Evolutionary conservation across 2,329 filamentous ascomycete genomes (phyloP), one percentile per base, ranked within the genome.

Genomic region (Sclerotinia minor): DNA sequence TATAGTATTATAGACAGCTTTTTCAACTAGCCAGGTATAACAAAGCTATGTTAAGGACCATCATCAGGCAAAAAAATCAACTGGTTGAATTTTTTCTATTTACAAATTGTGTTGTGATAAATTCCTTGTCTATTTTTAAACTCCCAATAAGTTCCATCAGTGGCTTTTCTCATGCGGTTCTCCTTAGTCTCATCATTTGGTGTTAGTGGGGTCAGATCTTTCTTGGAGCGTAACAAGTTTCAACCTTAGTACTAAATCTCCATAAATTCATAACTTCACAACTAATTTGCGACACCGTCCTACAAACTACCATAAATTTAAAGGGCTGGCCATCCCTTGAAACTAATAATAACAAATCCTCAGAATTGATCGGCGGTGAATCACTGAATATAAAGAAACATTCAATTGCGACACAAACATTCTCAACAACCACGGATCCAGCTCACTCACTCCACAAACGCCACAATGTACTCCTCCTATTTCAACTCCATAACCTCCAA

Each of bases 401-500:
- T 38, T 41, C 55, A 49, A 29, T 63, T 58, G 58, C 47, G 58
- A 67, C 47, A 55, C 38, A 60, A 17, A 60, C n/a, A n/a, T 24
- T 17, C 63, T 47, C 50, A 24, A 21, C 19, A 47, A 29, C 53
- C 35, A n/a, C 44, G 21, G 50, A 13, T 45, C 38, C 41, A 44
- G 35, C 29, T 49, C 26, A n/a, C 50, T 44, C 29, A 3, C 15
- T 29, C 11, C 32, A 24, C 8, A 57, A 55, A 57, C 52, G 38
- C n/a, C 89, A 85, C 90, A 75, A 91, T 89, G 74, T 96, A 94
- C 84, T 91, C 89, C 75, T 92, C 89, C 77, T 84, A 89, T 76
- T 81, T 89, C 76, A 87, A 84, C 72, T 87, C 84, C 71, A 88
- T 87, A 52, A 85, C 87, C 67, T 87, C 87, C 58, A 85, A 87